Evolutionary conservation across 1,139 yeast genomes (phyloP), one percentile per base, ranked within the genome.

Genomic region (Spathaspora sp.): DNA sequence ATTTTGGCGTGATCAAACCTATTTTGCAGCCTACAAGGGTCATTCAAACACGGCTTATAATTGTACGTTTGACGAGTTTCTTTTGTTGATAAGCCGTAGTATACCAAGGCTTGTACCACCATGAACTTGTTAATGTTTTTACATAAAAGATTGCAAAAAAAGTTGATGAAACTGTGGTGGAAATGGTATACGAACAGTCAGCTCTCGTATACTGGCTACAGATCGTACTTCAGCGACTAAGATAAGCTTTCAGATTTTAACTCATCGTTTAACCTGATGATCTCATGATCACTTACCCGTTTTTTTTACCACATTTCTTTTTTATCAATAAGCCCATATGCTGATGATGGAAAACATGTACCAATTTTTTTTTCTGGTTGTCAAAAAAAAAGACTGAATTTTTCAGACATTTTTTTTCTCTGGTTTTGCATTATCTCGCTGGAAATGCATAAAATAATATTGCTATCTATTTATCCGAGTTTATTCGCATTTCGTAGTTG

Each of bases 381-480:
- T 25, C 27, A 25, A 24, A 24, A 8, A 27, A n/a, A n/a, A n/a
- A n/a, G 29, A 26, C 29, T n/a, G n/a, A 26, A 6, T 29, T 29
- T 29, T 31, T 15, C 36, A 13, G 10, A 13, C 7, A 31, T 15
- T 27, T 27, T 27, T 25, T 27, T 27, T 15, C 7, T 29, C 33
- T 29, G 33, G 33, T 29, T 13, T 13, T 29, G 16, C n/a, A 29
- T 29, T 29, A 16, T 29, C n/a, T n/a, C n/a, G n/a, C n/a, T n/a
- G n/a, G n/a, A n/a, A n/a, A n/a, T n/a, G n/a, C n/a, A n/a, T 13
- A 11, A 31, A 31, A 31, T 31, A 31, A 31, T 31, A 31, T 31
- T 31, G 13, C 36, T 31, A 31, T 31, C 36, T 13, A 31, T 31
- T 31, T 31, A 31, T 31, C 36, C 36, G 36, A 31, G 18, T 31